Evolutionary conservation across 2,329 filamentous ascomycete genomes (phyloP), one percentile per base, ranked within the genome.

Genomic region (Beauveria sp.): DNA sequence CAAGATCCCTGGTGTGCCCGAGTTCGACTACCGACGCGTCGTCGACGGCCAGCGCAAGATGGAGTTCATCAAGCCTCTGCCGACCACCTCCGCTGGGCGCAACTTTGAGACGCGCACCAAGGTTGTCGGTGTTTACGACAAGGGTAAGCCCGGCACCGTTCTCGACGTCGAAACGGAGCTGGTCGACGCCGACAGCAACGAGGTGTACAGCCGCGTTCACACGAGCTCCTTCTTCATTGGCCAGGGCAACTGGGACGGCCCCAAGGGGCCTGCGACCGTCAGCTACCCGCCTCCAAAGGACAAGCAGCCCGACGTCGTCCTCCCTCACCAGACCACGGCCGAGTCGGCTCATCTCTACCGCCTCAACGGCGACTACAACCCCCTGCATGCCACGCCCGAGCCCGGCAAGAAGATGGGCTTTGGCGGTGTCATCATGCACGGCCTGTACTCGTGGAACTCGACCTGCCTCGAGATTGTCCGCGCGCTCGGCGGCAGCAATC

Each of bases 331-430:
- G 74, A 91, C 89, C 5, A 89, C 79, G 28, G 70, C 78, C 58
- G 85, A 92, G 77, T 90, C 90, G 5, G 85, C 90, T 9, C 83
- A 89, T 64, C 78, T 94, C 60, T 94, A 94, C 75, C 84, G 91
- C 64, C 82, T 96, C 55, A 96, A 96, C 68, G 92, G 92, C 66
- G 92, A 96, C 77, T 96, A 96, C 77, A 96, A 96, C 78, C 92
- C 92, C 30, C 85, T 96, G 41, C 92, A 96, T 72, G 91, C 91
- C 7, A 90, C 89, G 20, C 91, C 91, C 14, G 90, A 91, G 75
- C 90, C 91, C 0, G 91, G 91, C 63, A 77, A 84, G 75, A 88
- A 91, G 77, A 96, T 96, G 90, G 92, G 92, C 63, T 96, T 96
- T 67, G 90, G 91, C 30, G 92, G 92, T 40, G 80, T 85, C 67